These are phyloP conservation scores for Mrakiaceae sp. DNA, from an alignment of 1,284 basidiomycete species.

Conservation along the genomic window DNA sequence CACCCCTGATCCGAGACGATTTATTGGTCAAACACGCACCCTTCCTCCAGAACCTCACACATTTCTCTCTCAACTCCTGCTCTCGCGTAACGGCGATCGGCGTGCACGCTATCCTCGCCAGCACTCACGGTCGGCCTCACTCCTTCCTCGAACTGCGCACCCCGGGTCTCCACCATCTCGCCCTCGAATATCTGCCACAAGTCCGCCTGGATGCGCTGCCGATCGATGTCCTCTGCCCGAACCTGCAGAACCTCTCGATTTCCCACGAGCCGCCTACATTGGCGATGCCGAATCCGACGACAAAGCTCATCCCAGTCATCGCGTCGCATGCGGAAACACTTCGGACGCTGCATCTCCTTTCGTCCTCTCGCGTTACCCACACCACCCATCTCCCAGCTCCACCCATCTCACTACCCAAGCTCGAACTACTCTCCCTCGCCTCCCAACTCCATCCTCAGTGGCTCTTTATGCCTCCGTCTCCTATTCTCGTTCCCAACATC, in stretches of 20 bases:
- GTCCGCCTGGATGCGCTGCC: background rate
- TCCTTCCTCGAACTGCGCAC: too few relatives aligned
- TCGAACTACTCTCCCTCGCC: constrained; percentile 25
- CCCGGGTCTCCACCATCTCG: constrained; percentile 3
- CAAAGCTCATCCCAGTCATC: background rate
- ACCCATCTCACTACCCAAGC: constrained; percentile 9
- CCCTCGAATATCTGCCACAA: constrained; percentile 3
- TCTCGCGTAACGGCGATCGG: background rate
- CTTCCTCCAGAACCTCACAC: background rate
- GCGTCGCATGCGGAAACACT: background rate
- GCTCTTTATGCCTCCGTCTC: constrained; percentile 20
- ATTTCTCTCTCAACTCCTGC: constrained; percentile 1
- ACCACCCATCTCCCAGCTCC: constrained; percentile 25
- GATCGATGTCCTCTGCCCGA: background rate
- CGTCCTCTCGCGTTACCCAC: constrained; percentile 18
- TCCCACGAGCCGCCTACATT: background rate
- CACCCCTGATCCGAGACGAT: constrained; percentile 10
- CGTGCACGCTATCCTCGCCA: background rate
- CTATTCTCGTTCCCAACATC: background rate
- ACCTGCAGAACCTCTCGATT: background rate
- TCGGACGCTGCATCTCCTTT: background rate
- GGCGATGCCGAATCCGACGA: background rate
- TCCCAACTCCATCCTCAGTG: constrained; percentile 28
- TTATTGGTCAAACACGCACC: background rate
- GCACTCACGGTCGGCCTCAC: background rate